Evolutionary conservation across 306 rosid species (phyloP), one percentile per base, ranked within the genome.

Genomic region (Sindora glabra): DNA sequence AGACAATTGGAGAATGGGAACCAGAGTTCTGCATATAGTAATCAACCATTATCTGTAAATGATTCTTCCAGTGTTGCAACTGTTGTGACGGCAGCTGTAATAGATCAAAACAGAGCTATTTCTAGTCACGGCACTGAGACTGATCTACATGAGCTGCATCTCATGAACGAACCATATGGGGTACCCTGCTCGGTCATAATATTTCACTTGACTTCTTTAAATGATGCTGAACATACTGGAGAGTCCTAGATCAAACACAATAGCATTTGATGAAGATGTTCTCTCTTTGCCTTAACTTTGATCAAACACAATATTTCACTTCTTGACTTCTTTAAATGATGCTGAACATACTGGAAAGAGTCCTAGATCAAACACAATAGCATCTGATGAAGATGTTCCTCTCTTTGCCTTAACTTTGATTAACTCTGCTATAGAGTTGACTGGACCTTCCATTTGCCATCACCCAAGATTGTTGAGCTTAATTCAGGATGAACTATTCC

Each of bases 121-220:
- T 48, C 53, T 5, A 65, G 75, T 49, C 48, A 32, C 14, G 92
- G 74, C 70, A 83, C 78, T 70, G 92, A 74, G 59, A 14, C 80
- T 22, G 85, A 71, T 40, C 75, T 63, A 23, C 73, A 75, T 66
- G 88, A 88, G 41, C 56, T 79, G 57, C 86, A 74, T 59, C 82
- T 78, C 26, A n/a, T n/a, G n/a, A 77, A 79, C 52, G 96, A 82
- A 71, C 95, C 94, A 0, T 86, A 81, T 67, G 97, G 99, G 53
- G 86, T 83, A 49, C 90, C 95, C 18, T 89, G 99, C 90, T 86
- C 89, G 99, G 89, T 86, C 74, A 95, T 89, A 75, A 89, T 89
- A 72, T 89, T n/a, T n/a, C n/a, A n/a, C 73, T 76, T 94, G 46
- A 89, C 97, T 67, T 86, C 94, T 48, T 74, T 86, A 66, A 86